A percentile compares a stretch with the other conserved stretches of the same genome.
Evolutionary conservation across 106 monocot genomes (phyloP).

Genomic region (Ottelia alismoides): DNA sequence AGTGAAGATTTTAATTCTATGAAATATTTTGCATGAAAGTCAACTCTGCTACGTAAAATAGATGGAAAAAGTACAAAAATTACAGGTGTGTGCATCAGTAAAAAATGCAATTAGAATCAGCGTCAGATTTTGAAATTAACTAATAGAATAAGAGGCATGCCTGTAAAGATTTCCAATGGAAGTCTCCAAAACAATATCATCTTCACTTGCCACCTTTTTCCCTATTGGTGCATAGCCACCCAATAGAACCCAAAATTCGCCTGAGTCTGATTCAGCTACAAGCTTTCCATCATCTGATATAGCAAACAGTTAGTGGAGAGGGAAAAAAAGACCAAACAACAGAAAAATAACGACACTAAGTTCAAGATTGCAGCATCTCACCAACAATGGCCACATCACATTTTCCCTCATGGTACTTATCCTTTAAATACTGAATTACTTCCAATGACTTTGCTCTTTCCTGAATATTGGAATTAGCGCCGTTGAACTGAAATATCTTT

Average conservation of each 20-base stretch:
- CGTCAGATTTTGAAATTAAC: no score
- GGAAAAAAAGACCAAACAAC: constrained; percentile 1
- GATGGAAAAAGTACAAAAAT: no score
- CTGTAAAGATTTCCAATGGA: constrained; percentile 16
- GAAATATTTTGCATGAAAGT: no score
- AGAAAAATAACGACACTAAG: neutral
- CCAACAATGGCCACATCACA: constrained; percentile 22
- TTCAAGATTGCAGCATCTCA: neutral
- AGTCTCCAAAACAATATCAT: constrained; percentile 15
- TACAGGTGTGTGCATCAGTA: no score
- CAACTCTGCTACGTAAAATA: no score
- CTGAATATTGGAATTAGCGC: constrained; percentile 23
- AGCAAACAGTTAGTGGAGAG: neutral
- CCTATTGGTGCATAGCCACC: constrained; percentile 24
- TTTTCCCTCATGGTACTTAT: constrained; percentile 18
- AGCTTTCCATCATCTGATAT: constrained; percentile 23
- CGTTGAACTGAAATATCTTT: constrained; percentile 24
- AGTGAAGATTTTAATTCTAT: no score
- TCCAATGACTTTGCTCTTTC: constrained; percentile 22
- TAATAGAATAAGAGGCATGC: no score
- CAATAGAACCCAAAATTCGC: constrained; percentile 24
- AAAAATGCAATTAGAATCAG: no score
- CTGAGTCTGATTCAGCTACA: constrained; percentile 22
- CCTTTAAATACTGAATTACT: constrained; percentile 21
- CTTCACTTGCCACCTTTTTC: constrained; percentile 16